Conservation (phyloP, 805 yeast species). For the Monosporozyma aquatica region DNA sequence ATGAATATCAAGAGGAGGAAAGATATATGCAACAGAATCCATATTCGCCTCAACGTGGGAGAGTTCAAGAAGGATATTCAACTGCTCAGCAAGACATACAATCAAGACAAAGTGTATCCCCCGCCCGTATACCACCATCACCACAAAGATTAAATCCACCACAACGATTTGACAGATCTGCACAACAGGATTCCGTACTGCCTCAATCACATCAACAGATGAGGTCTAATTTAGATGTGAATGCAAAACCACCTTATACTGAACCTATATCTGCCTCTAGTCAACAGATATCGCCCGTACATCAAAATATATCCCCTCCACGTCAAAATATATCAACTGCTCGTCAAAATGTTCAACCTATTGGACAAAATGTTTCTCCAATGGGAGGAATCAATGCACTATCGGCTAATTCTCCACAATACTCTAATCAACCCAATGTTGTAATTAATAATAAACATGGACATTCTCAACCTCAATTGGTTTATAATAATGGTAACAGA, state of each 20-base stretch:
- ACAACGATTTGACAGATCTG: too few relatives aligned
- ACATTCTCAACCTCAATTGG: background rate
- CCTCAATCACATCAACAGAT: too few relatives aligned
- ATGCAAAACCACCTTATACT: too few relatives aligned
- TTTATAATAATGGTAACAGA: background rate
- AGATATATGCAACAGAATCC: background rate
- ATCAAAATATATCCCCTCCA: background rate
- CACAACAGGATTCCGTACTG: too few relatives aligned
- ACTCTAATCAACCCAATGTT: background rate
- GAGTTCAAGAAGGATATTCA: background rate
- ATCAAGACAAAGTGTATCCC: background rate
- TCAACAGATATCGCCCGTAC: background rate
- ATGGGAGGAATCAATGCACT: too few relatives aligned
- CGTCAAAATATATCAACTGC: background rate
- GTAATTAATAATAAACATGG: conserved; percentile 1
- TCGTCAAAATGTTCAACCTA: background rate
- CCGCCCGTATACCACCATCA: background rate
- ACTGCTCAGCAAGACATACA: background rate
- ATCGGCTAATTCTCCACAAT: background rate
- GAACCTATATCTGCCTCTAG: too few relatives aligned
- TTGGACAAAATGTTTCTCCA: too few relatives aligned
- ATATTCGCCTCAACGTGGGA: background rate
- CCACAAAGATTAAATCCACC: too few relatives aligned
- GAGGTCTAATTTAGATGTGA: too few relatives aligned
- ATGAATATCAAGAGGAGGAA: background rate